phyloP scores from a whole-genome alignment of 2,329 filamentous ascomycete genomes.

The Penicillium olsonii region DNA sequence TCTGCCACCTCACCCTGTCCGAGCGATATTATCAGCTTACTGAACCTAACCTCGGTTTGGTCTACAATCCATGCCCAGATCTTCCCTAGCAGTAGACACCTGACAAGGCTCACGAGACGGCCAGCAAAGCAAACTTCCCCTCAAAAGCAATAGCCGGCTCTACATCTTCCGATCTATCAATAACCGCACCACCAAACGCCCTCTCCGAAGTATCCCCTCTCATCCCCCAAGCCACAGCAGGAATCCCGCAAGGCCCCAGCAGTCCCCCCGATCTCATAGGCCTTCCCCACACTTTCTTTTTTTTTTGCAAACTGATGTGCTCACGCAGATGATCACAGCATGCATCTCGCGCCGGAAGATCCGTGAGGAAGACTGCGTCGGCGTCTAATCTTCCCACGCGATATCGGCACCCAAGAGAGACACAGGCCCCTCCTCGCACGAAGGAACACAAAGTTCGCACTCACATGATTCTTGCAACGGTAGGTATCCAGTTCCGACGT shows the following conservation, averaged over 20 bases:
- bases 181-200: background rate
- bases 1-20: constrained; percentile 11
- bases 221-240: constrained; percentile 2
- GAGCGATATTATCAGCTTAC: constrained; percentile 13
- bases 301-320: background rate
- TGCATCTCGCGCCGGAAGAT: constrained; percentile 5
- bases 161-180: background rate
- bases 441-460: background rate
- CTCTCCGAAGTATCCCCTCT: background rate
- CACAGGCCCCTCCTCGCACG: background rate
- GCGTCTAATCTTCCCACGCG: constrained; percentile 3
- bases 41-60: background rate
- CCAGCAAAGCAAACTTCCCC: constrained; percentile 1
- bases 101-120: constrained; percentile 8
- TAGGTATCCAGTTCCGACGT: constrained; percentile 6
- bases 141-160: background rate
- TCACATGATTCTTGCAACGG: constrained; percentile 5
- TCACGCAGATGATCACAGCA: constrained; percentile 6
- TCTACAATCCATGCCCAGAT: background rate
- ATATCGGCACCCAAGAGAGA: background rate
- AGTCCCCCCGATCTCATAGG: background rate
- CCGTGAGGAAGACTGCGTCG: constrained; percentile 4
- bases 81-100: background rate
- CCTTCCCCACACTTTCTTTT: constrained; percentile 7
- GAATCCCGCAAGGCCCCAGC: constrained; percentile 2